Base-by-base conservation (phyloP, 805 yeast genomes). In the Suhomyces sp. region DNA sequence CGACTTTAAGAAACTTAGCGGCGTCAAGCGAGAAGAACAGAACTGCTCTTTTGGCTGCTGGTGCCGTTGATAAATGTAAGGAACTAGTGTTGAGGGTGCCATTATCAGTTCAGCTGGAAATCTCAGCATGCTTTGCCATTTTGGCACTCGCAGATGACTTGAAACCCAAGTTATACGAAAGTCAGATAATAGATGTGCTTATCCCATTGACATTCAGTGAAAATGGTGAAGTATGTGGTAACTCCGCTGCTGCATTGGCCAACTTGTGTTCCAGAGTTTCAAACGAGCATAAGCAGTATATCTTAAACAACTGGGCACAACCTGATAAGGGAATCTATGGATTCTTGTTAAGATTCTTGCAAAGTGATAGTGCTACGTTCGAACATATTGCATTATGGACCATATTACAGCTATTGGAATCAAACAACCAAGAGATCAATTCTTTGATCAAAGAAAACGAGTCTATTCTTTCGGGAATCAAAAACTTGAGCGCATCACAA, bases 361-460 rank as follows among this genome's bases (percentile, higher is more conserved):
- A 83, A 55, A 82, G 90, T 62, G 86, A 86, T 40, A 94, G 92
- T 67, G 87, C 96, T 12, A 94, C 98, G 0, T 94, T 94, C 70
- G 98, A 94, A 72, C 99, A 94, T 68, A 94, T 94, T 71, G 97
- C 98, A 0, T 81, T 92, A 54, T 94, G 99, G 99, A 93, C 97
- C 43, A 86, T 92, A 59, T 78, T 93, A 60, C 99, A 94, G 72
- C 79, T 94, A 57, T 80, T 94, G 58, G 99, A 94, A 70, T 85
- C 96, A 54, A 89, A 87, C 60, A 88, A 91, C 64, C 68, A 69
- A 49, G 84, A 84, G 64, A 76, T 87, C 61, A 79, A 77, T 56
- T 63, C 77, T 15, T 69, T 82, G 60, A 81, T 84, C 41, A 82
- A 81, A 61, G 80, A 73, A 44, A 82, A 83, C 59, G 77, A 75